Conservation (phyloP, 441 rosid genomes). For the Breynia disticha region DNA sequence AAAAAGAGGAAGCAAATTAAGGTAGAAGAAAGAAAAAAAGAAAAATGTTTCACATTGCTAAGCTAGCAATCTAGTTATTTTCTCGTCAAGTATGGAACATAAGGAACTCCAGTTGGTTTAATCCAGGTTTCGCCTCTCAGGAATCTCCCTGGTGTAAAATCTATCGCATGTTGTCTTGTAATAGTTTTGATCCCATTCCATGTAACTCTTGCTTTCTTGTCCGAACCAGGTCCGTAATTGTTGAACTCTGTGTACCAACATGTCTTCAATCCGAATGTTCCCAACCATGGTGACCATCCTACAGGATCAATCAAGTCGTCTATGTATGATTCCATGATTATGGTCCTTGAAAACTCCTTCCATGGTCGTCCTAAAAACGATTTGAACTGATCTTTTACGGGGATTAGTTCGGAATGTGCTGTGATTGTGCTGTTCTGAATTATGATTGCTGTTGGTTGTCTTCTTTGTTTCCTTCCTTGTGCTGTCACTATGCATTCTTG, state of each 20-base stretch:
- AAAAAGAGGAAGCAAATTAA: no score
- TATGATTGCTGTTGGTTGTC: conserved; percentile 51
- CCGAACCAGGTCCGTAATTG: conserved; percentile 72
- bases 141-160: conserved; percentile 40
- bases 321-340: conserved; percentile 59
- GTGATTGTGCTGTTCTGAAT: conserved; percentile 66
- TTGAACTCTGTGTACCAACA: conserved; percentile 54
- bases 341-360: conserved; percentile 50
- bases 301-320: conserved; percentile 48
- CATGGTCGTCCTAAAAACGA: conserved; percentile 67
- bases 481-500: conserved; percentile 61
- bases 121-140: conserved; percentile 46
- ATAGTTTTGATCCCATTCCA: conserved; percentile 69
- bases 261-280: conserved; percentile 40
- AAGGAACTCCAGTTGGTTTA: conserved; percentile 41
- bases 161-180: conserved; percentile 20
- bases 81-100: conserved; percentile 11
- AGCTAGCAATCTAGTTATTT: not conserved
- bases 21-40: no score
- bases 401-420: conserved; percentile 30
- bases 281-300: conserved; percentile 78
- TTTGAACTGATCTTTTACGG: conserved; percentile 28
- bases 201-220: conserved; percentile 30
- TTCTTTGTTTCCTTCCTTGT: conserved; percentile 43
- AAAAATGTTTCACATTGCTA: no score